Conservation (phyloP, 495 filamentous ascomycete species). For the Podospora sp. region DNA sequence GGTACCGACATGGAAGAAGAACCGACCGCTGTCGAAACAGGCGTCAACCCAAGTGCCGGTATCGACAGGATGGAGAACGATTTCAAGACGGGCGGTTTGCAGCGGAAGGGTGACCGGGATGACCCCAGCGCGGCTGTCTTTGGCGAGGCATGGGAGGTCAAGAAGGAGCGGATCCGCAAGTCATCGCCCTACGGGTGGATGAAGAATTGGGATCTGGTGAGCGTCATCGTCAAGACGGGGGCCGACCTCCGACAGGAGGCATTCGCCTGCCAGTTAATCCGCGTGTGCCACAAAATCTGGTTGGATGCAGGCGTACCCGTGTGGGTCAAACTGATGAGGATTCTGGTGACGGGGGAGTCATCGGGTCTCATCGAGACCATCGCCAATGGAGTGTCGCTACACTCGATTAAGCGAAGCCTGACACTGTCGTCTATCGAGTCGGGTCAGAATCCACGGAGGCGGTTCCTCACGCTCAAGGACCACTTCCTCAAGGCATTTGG, state of each 20-base stretch:
- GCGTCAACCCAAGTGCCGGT: conserved; percentile 64
- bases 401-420: conserved; percentile 73
- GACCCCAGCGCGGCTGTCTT: conserved; percentile 81
- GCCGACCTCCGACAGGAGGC: conserved; percentile 76
- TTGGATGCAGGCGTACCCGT: conserved; percentile 68
- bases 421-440: conserved; percentile 67
- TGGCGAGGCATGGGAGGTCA: conserved; percentile 74
- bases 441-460: conserved; percentile 64
- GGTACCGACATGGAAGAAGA: conserved; percentile 42
- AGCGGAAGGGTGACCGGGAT: conserved; percentile 73
- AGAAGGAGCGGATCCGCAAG: conserved; percentile 74
- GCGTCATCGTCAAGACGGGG: conserved; percentile 79
- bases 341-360: conserved; percentile 75
- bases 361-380: conserved; percentile 80
- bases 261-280: conserved; percentile 77
- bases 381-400: conserved; percentile 74
- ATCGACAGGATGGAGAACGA: conserved; percentile 81
- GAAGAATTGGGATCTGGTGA: conserved; percentile 78
- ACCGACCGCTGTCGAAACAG: conserved; percentile 39
- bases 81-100: conserved; percentile 73
- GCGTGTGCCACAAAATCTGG: conserved; percentile 75
- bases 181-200: conserved; percentile 76
- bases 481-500: conserved; percentile 78
- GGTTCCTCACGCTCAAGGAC: conserved; percentile 73
- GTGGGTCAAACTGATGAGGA: conserved; percentile 79